phyloP scores from a whole-genome alignment of 371 early-diverging fungal genomes.

The Capniomyces stellatus region DNA sequence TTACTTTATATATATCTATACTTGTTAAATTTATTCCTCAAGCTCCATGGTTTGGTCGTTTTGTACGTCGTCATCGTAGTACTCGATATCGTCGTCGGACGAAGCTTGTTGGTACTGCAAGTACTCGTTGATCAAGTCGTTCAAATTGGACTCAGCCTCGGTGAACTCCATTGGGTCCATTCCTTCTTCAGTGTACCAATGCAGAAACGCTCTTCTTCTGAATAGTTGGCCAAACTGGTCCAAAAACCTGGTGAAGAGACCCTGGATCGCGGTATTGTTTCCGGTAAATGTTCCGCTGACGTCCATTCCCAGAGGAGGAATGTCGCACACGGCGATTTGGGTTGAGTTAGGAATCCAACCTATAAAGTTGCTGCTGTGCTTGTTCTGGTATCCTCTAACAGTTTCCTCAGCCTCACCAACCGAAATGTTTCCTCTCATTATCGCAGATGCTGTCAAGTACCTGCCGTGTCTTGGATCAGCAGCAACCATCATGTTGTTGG shows the following conservation, averaged over 20 bases:
- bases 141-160: slow-evolving; percentile 70
- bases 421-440: slow-evolving; percentile 57
- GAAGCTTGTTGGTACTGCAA: slow-evolving; percentile 81
- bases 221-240: slow-evolving; percentile 83
- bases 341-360: slow-evolving; percentile 94
- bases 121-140: slow-evolving; percentile 75
- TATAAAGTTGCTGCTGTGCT: slow-evolving; percentile 67
- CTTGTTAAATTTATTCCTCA: too few relatives aligned
- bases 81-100: slow-evolving; percentile 27
- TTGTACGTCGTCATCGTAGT: slow-evolving; percentile 14
- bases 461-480: slow-evolving; percentile 51
- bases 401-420: slow-evolving; percentile 54
- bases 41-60: too few relatives aligned
- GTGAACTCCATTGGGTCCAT: slow-evolving; percentile 94
- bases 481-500: slow-evolving; percentile 87
- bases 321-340: slow-evolving; percentile 73
- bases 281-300: slow-evolving; percentile 82
- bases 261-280: slow-evolving; percentile 82
- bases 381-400: slow-evolving; percentile 64
- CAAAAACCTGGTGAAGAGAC: slow-evolving; percentile 54
- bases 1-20: too few relatives aligned
- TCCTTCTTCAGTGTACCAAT: slow-evolving; percentile 92
- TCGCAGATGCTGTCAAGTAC: slow-evolving; percentile 71
- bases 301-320: slow-evolving; percentile 58
- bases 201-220: slow-evolving; percentile 83